A percentile compares a stretch with the other conserved stretches of the same genome.
Conservation (phyloP, 805 yeast species). For the Metschnikowia bowlesiae region DNA sequence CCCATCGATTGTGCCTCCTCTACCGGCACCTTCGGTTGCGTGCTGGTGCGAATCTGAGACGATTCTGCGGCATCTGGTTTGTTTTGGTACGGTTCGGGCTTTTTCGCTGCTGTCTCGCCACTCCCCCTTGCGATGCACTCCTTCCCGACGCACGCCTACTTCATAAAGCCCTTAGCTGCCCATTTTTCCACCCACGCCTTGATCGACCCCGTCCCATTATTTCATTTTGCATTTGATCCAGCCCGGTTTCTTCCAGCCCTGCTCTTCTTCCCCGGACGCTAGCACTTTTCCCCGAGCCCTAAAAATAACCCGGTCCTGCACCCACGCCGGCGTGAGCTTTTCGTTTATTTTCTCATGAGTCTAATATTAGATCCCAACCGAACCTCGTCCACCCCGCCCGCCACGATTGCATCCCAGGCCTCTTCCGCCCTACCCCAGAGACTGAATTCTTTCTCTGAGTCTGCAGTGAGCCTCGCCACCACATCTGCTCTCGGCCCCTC, state of each 20-base stretch:
- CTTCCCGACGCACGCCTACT: conserved; percentile 1
- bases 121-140: conserved; percentile 4
- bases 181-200: background rate
- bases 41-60: too few relatives aligned
- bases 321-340: background rate
- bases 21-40: too few relatives aligned
- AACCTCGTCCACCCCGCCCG: background rate
- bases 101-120: background rate
- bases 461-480: background rate
- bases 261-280: background rate
- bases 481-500: background rate
- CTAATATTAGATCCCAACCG: conserved; percentile 4
- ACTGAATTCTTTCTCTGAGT: background rate
- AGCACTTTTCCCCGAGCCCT: background rate
- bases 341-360: conserved; percentile 3
- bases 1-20: too few relatives aligned
- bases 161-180: conserved; percentile 1
- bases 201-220: background rate
- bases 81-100: too few relatives aligned
- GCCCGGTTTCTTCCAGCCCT: background rate
- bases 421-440: background rate
- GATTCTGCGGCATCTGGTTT: too few relatives aligned
- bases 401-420: background rate
- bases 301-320: conserved; percentile 4
- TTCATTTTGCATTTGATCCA: background rate